A percentile compares a stretch with the other conserved stretches of the same genome.
Conservation (phyloP, 305 asterid species). For the Fraxinus baroniana region DNA sequence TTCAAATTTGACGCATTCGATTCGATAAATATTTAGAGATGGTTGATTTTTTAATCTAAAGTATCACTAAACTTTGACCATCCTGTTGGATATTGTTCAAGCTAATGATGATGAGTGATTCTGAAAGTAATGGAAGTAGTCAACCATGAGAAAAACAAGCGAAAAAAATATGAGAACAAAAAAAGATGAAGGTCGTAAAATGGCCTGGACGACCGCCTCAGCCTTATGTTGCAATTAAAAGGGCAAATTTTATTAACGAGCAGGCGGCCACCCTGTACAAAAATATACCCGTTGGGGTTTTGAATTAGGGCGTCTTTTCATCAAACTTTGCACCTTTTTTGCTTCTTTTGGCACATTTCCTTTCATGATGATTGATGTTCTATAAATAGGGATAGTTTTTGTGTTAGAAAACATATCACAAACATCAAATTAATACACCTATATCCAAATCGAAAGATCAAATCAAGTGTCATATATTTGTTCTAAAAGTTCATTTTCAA, state of each 20-base stretch:
- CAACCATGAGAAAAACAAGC: background rate
- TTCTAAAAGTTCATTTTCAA: background rate
- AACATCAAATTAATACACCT: background rate
- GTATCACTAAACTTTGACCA: background rate
- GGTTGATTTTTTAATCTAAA: background rate
- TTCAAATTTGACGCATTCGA: background rate
- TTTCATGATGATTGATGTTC: background rate
- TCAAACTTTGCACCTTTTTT: background rate
- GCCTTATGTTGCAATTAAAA: background rate
- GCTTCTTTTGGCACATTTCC: background rate
- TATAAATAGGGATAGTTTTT: too few relatives aligned
- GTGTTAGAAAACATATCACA: background rate
- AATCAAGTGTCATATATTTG: background rate
- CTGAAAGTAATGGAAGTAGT: too few relatives aligned
- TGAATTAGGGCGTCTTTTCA: background rate
- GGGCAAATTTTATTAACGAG: background rate
- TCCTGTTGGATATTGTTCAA: background rate
- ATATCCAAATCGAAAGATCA: background rate
- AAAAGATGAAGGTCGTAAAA: too few relatives aligned
- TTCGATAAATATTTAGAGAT: background rate
- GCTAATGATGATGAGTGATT: too few relatives aligned
- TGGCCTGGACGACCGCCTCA: background rate
- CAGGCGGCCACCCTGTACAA: background rate
- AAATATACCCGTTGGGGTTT: background rate
- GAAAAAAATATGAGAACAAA: too few relatives aligned